Percentiles rank a stretch among this genome's conserved stretches.
phyloP scores from a whole-genome alignment of 306 rosid genomes.

The Boehmeria nivea region DNA sequence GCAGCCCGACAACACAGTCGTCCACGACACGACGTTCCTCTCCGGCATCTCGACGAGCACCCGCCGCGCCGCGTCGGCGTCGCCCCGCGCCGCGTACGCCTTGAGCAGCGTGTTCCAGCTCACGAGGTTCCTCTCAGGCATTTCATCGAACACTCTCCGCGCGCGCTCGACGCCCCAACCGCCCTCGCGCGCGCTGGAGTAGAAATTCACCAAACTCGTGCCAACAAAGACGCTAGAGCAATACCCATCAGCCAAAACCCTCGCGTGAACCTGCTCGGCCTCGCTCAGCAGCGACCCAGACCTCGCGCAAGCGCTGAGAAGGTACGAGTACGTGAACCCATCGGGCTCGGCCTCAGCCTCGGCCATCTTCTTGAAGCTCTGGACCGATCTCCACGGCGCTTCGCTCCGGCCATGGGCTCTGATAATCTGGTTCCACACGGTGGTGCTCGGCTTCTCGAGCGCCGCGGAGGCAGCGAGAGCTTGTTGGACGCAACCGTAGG shows the following conservation, averaged over 20 bases:
- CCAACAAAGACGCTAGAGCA: conserved; percentile 50
- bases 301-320: conserved; percentile 54
- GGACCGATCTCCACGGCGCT: conserved; percentile 34
- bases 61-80: conserved; percentile 36
- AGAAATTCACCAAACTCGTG: conserved; percentile 51
- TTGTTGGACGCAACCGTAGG: conserved; percentile 31
- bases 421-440: conserved; percentile 58
- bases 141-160: conserved; percentile 49
- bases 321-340: conserved; percentile 58
- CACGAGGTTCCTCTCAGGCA: conserved; percentile 50
- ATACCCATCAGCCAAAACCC: conserved; percentile 55
- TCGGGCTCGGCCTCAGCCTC: conserved; percentile 38
- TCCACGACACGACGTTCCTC: conserved; percentile 67
- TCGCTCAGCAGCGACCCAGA: conserved; percentile 48
- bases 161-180: conserved; percentile 27
- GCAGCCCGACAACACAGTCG: conserved; percentile 53
- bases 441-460: conserved; percentile 39
- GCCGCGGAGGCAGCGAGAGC: conserved; percentile 29
- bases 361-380: conserved; percentile 38
- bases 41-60: conserved; percentile 49
- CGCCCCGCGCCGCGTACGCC: conserved; percentile 42
- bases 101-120: conserved; percentile 64
- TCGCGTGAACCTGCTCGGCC: conserved; percentile 59
- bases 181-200: conserved; percentile 10
- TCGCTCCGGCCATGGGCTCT: conserved; percentile 38